phyloP scores from a whole-genome alignment of 2,329 filamentous ascomycete species.

The Zymoseptoria brevis region DNA sequence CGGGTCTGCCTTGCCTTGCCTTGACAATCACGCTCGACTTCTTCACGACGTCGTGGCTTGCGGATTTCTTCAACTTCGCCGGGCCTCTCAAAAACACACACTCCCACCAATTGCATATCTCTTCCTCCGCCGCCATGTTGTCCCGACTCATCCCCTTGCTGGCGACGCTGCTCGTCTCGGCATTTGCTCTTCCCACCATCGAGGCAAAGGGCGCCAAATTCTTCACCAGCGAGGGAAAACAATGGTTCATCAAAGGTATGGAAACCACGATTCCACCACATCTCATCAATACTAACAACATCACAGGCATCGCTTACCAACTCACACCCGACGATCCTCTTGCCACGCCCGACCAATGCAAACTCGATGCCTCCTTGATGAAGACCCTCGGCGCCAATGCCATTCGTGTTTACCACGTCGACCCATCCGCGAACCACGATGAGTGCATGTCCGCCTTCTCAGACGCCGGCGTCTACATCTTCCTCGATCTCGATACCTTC shows the following conservation, averaged over 20 bases:
- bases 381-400: constrained; percentile 71
- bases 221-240: constrained; percentile 70
- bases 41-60: neutral
- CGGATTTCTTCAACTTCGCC: neutral
- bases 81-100: neutral
- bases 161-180: constrained; percentile 24
- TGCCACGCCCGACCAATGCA: constrained; percentile 65
- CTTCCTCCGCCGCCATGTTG: neutral
- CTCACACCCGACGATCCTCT: constrained; percentile 65
- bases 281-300: constrained; percentile 37
- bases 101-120: neutral
- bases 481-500: constrained; percentile 76
- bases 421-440: constrained; percentile 60
- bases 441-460: constrained; percentile 75
- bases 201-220: constrained; percentile 70
- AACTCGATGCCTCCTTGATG: constrained; percentile 69
- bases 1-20: neutral
- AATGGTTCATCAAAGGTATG: constrained; percentile 76
- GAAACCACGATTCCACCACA: neutral
- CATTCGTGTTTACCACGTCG: constrained; percentile 84
- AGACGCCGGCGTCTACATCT: constrained; percentile 72
- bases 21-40: neutral
- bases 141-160: constrained; percentile 9
- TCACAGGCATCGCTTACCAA: constrained; percentile 35
- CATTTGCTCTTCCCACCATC: constrained; percentile 47